phyloP scores from a whole-genome alignment of 2,329 filamentous ascomycete species.

The Penicillium sp. region DNA sequence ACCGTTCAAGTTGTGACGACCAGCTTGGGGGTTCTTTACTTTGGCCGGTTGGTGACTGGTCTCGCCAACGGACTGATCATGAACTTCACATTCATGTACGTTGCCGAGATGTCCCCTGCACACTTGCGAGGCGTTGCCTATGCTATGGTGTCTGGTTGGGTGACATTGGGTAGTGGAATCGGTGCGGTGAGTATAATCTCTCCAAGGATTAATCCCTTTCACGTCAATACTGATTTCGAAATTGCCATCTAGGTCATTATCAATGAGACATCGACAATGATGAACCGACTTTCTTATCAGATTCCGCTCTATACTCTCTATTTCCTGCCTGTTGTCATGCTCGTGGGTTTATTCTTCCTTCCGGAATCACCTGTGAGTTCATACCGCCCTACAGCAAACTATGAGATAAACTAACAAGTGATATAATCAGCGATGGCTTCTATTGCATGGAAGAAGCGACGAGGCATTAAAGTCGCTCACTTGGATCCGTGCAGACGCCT shows the following conservation, averaged over 20 bases:
- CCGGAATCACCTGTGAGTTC: not conserved
- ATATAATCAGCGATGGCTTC: not conserved
- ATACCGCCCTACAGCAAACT: not conserved
- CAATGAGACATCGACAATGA: not conserved
- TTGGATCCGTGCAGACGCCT: not conserved
- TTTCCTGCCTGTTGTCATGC: not conserved
- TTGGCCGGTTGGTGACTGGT: constrained; percentile 48
- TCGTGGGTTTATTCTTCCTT: not conserved
- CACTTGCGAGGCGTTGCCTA: constrained; percentile 52
- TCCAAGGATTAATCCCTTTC: too few species aligned
- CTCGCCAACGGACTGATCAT: constrained; percentile 48
- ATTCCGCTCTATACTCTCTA: not conserved
- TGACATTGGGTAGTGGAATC: constrained; percentile 34
- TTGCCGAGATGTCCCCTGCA: constrained; percentile 49
- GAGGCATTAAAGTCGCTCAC: not conserved
- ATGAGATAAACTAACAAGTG: too few species aligned
- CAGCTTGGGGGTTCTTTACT: constrained; percentile 43
- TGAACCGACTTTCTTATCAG: not conserved
- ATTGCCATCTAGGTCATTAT: not conserved
- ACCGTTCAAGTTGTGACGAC: constrained; percentile 47
- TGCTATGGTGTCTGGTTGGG: constrained; percentile 50
- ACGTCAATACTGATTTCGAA: not conserved
- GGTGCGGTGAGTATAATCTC: not conserved
- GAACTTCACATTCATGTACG: constrained; percentile 50
- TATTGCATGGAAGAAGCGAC: not conserved